These are phyloP conservation scores for Mrakia hoshinonis DNA, from an alignment of 768 basidiomycete species.

Conservation along the genomic window DNA sequence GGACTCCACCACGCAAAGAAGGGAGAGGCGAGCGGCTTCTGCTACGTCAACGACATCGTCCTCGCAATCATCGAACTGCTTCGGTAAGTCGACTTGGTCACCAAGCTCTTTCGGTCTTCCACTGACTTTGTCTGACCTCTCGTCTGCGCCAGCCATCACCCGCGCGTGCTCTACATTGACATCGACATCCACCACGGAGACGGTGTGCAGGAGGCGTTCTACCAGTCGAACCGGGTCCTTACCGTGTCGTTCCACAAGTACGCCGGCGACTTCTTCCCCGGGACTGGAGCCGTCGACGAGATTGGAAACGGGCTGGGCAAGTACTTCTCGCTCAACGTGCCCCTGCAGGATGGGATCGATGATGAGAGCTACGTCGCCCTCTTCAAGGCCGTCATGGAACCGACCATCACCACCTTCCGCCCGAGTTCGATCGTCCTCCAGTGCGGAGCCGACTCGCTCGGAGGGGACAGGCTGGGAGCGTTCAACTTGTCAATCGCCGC, in stretches of 20 bases:
- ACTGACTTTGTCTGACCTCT: neutral
- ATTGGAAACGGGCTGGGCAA: slow-evolving; percentile 74
- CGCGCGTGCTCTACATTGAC: slow-evolving; percentile 93
- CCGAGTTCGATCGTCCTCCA: slow-evolving; percentile 88
- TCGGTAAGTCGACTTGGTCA: slow-evolving; percentile 47
- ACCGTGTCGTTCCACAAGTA: slow-evolving; percentile 99
- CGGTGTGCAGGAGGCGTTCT: slow-evolving; percentile 96
- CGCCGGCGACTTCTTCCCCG: slow-evolving; percentile 96
- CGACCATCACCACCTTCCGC: slow-evolving; percentile 77
- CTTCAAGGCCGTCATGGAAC: slow-evolving; percentile 93
- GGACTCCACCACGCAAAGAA: slow-evolving; percentile 97
- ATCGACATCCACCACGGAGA: slow-evolving; percentile 99
- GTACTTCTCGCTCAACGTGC: slow-evolving; percentile 91
- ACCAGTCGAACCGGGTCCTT: slow-evolving; percentile 94
- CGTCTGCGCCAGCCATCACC: slow-evolving; percentile 59
- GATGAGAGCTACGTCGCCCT: slow-evolving; percentile 92
- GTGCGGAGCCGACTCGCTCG: slow-evolving; percentile 93
- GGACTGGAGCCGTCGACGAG: slow-evolving; percentile 91
- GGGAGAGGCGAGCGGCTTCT: slow-evolving; percentile 95
- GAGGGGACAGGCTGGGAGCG: slow-evolving; percentile 86
- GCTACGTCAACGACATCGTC: slow-evolving; percentile 95
- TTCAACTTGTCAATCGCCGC: slow-evolving; percentile 97
- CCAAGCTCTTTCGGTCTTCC: neutral
- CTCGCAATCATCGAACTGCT: slow-evolving; percentile 86
- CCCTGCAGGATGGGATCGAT: slow-evolving; percentile 89